These are phyloP conservation scores for Carnegiea gigantea DNA, from an alignment of 179 eudicot genomes.

Conservation along the genomic window DNA sequence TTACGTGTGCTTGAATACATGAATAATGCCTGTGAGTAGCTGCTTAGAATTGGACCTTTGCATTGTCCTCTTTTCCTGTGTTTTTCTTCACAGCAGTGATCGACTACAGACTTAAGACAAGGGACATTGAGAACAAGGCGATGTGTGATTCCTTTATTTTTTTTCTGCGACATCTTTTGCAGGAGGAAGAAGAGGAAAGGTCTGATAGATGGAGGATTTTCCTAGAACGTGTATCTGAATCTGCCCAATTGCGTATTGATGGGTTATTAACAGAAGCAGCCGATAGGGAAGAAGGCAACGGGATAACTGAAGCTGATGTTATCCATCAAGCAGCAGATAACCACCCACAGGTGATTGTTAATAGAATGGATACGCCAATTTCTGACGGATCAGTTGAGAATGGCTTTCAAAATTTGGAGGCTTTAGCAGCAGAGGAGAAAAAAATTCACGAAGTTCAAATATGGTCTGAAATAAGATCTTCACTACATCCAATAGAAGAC, in stretches of 20 bases:
- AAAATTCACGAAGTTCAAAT: constrained; percentile 53
- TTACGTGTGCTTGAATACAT: not conserved
- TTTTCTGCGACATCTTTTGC: constrained; percentile 17
- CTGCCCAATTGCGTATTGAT: constrained; percentile 44
- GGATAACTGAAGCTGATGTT: constrained; percentile 27
- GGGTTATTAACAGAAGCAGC: constrained; percentile 32
- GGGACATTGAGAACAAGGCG: not conserved
- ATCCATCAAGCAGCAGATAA: constrained; percentile 24
- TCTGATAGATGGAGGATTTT: constrained; percentile 88
- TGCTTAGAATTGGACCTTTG: not conserved
- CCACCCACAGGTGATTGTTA: constrained; percentile 26
- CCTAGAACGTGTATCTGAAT: constrained; percentile 60
- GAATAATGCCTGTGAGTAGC: constrained; percentile 8
- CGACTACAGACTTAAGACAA: not conserved
- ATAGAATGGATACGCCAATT: constrained; percentile 27
- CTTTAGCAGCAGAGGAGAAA: constrained; percentile 29
- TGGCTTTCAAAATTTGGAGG: constrained; percentile 18
- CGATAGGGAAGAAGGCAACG: constrained; percentile 23
- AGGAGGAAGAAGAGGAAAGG: constrained; percentile 99
- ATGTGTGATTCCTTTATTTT: not conserved
- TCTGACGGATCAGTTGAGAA: constrained; percentile 35
- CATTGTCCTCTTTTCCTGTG: not conserved
- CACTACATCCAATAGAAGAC: constrained; percentile 67
- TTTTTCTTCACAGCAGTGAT: not conserved
- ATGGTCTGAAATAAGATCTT: constrained; percentile 83